Evolutionary conservation across 129 eudicot species (phyloP).

Genomic region (Mikania micrantha): DNA sequence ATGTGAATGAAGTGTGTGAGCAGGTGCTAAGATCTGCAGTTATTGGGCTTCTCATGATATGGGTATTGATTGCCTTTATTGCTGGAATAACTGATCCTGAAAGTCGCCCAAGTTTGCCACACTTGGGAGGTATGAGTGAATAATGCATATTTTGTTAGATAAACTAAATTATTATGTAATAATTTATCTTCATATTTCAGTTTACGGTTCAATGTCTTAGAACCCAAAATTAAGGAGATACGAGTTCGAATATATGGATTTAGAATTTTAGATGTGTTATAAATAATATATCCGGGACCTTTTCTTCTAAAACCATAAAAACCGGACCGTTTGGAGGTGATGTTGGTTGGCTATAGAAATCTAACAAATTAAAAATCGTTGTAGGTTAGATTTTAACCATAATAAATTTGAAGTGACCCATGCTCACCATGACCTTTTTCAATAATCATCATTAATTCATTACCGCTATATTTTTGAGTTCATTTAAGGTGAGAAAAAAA

Average conservation of each 20-base stretch:
- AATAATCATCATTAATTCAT: too few species aligned
- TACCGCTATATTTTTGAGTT: too few species aligned
- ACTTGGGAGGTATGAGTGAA: constrained; percentile 33
- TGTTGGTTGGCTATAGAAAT: background rate
- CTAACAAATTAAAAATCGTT: background rate
- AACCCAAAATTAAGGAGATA: background rate
- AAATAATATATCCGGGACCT: too few species aligned
- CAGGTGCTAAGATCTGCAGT: constrained; percentile 55
- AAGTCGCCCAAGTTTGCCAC: constrained; percentile 43
- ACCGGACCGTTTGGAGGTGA: background rate
- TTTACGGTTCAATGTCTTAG: background rate
- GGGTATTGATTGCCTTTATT: constrained; percentile 64
- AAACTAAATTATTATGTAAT: background rate
- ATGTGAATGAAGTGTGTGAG: constrained; percentile 37
- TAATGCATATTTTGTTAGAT: constrained; percentile 5
- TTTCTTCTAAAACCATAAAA: background rate
- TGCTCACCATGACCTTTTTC: too few species aligned
- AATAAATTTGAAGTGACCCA: too few species aligned
- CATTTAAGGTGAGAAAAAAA: too few species aligned
- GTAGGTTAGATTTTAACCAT: background rate
- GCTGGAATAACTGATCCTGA: constrained; percentile 60
- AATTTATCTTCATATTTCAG: background rate
- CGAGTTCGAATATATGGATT: background rate
- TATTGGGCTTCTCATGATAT: constrained; percentile 62
- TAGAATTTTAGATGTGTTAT: background rate